Evolutionary conservation across 1,284 basidiomycete genomes (phyloP).

Genomic region (Cystobasidium slooffiae): DNA sequence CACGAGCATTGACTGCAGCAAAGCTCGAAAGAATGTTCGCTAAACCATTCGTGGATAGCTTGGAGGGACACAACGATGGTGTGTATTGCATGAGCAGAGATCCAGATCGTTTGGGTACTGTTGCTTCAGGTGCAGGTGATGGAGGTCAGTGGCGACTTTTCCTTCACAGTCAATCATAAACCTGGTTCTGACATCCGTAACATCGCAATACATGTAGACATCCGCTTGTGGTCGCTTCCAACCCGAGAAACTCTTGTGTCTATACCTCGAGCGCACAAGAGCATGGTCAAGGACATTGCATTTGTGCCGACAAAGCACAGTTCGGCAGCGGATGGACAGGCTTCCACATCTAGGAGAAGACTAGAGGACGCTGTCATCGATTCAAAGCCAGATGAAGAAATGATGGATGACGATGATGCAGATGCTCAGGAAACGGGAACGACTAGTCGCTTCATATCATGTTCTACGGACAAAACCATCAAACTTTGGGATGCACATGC

Average conservation of each 20-base stretch:
- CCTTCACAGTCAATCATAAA: background rate
- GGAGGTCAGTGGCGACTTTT: conserved; percentile 62
- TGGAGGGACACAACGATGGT: conserved; percentile 96
- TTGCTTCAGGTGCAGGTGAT: conserved; percentile 95
- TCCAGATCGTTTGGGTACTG: conserved; percentile 72
- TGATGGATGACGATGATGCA: conserved; percentile 46
- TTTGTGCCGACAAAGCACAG: conserved; percentile 61
- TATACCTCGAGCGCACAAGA: conserved; percentile 82
- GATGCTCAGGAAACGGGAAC: conserved; percentile 55
- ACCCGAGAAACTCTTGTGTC: conserved; percentile 69
- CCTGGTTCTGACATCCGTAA: background rate
- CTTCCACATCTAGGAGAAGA: conserved; percentile 31
- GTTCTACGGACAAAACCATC: conserved; percentile 86
- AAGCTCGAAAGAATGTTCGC: conserved; percentile 98
- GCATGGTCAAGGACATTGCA: conserved; percentile 85
- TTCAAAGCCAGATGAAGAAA: conserved; percentile 49
- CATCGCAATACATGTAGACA: conserved; percentile 48
- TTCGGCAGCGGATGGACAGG: conserved; percentile 4
- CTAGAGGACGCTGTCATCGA: conserved; percentile 45
- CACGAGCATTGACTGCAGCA: conserved; percentile 88
- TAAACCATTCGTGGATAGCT: conserved; percentile 87
- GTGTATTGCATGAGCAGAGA: conserved; percentile 84
- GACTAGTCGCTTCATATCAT: conserved; percentile 76
- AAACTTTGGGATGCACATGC: conserved; percentile 79
- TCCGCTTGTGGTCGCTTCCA: conserved; percentile 86